Conservation (phyloP, 768 basidiomycete species). For the Leccinum fibrillosum region DNA sequence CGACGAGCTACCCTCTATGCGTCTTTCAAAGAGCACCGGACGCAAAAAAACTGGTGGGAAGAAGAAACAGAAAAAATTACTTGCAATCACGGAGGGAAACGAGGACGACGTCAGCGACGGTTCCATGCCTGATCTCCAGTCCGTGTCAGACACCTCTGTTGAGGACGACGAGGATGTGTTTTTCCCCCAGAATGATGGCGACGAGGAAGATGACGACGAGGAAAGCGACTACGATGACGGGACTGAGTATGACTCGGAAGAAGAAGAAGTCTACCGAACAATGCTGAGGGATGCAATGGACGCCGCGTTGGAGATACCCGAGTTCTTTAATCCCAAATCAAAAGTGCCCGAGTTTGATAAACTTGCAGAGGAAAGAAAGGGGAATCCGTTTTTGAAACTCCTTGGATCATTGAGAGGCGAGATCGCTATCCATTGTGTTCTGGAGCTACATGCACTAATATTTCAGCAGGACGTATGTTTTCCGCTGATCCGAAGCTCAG, state of each 20-base stretch:
- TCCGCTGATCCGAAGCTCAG: constrained; percentile 44
- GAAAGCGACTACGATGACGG: constrained; percentile 37
- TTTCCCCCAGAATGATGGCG: constrained; percentile 31
- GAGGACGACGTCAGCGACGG: constrained; percentile 39
- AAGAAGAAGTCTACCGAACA: constrained; percentile 63
- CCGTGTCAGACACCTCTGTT: constrained; percentile 60
- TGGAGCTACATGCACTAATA: constrained; percentile 1
- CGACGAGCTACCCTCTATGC: constrained; percentile 17
- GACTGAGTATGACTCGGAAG: constrained; percentile 60
- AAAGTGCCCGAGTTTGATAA: constrained; percentile 43
- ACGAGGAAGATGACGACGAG: constrained; percentile 32
- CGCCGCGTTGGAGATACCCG: constrained; percentile 50
- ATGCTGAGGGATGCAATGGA: constrained; percentile 73
- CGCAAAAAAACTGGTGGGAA: constrained; percentile 17
- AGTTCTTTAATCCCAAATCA: constrained; percentile 53
- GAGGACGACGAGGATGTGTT: constrained; percentile 35
- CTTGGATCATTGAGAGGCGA: constrained; percentile 71
- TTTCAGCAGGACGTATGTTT: constrained; percentile 59
- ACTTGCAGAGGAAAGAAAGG: constrained; percentile 50
- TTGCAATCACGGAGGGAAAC: constrained; percentile 49
- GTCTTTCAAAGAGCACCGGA: constrained; percentile 11
- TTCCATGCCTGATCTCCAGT: constrained; percentile 68
- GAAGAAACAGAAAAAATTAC: constrained; percentile 37
- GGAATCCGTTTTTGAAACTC: constrained; percentile 76
- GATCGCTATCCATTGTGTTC: not conserved